These are phyloP conservation scores for Apodospora peruviana DNA, from an alignment of 495 filamentous ascomycete species.

Conservation along the genomic window DNA sequence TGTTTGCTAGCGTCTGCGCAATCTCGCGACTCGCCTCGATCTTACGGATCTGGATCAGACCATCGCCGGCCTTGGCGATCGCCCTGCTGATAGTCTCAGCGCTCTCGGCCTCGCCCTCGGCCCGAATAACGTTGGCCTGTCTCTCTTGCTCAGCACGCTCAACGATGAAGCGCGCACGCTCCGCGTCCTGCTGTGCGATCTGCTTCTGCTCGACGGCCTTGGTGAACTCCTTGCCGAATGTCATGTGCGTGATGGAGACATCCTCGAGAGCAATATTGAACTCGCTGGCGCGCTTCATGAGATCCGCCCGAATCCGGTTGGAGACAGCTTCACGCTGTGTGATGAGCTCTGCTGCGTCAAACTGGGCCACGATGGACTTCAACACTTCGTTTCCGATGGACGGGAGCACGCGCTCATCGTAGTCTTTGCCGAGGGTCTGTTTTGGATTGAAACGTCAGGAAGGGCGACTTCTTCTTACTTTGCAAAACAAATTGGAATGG, in stretches of 20 bases:
- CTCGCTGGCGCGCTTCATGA: slow-evolving; percentile 90
- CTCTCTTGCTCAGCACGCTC: slow-evolving; percentile 98
- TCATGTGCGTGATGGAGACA: slow-evolving; percentile 99
- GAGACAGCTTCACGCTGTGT: slow-evolving; percentile 96
- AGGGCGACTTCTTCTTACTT: too few species aligned
- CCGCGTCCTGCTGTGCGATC: slow-evolving; percentile 98
- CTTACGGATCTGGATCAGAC: slow-evolving; percentile 88
- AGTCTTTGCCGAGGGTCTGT: slow-evolving; percentile 82
- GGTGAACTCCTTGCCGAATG: slow-evolving; percentile 98
- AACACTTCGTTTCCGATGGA: slow-evolving; percentile 99
- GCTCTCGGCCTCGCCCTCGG: slow-evolving; percentile 94
- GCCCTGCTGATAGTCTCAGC: slow-evolving; percentile 91
- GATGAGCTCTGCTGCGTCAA: slow-evolving; percentile 98
- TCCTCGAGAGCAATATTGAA: slow-evolving; percentile 99
- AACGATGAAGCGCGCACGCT: slow-evolving; percentile 95
- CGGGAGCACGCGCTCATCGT: slow-evolving; percentile 98
- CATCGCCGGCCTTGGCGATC: slow-evolving; percentile 87
- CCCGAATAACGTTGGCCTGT: slow-evolving; percentile 95
- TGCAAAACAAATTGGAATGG: not conserved
- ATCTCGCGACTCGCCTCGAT: slow-evolving; percentile 98
- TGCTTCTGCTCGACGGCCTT: slow-evolving; percentile 99
- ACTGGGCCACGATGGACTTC: slow-evolving; percentile 97
- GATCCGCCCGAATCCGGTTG: slow-evolving; percentile 90
- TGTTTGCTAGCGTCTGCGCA: slow-evolving; percentile 77
- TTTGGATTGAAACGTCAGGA: not conserved